Conservation (phyloP, 2,329 filamentous ascomycete genomes). For the Nigrospora sphaerica region DNA sequence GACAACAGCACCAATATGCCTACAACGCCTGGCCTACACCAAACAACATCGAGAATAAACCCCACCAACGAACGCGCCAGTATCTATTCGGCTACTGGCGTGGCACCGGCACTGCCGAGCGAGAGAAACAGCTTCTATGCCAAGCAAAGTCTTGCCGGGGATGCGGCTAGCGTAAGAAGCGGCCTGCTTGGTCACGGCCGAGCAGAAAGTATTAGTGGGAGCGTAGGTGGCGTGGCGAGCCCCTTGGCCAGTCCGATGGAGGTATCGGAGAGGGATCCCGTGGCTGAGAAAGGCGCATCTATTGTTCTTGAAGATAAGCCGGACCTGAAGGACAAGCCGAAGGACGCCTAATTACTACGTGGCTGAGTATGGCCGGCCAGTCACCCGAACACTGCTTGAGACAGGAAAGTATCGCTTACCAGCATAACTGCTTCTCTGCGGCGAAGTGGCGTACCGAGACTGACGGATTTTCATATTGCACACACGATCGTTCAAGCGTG, state of each 20-base stretch:
- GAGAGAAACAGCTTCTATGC: constrained; percentile 81
- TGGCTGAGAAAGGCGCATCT: neutral
- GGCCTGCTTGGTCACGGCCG: constrained; percentile 69
- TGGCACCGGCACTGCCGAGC: constrained; percentile 57
- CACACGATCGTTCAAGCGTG: too few relatives aligned
- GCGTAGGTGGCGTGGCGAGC: constrained; percentile 56
- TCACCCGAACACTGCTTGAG: too few relatives aligned
- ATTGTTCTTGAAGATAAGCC: too few relatives aligned
- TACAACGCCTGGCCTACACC: constrained; percentile 45
- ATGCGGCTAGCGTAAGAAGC: constrained; percentile 73
- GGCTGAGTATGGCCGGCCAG: too few relatives aligned
- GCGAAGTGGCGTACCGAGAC: too few relatives aligned
- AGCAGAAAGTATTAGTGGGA: constrained; percentile 76
- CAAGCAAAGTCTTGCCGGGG: constrained; percentile 48
- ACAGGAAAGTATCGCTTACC: too few relatives aligned
- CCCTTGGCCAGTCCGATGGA: constrained; percentile 54
- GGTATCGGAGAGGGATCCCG: constrained; percentile 22
- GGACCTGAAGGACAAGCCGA: too few relatives aligned
- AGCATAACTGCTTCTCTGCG: too few relatives aligned
- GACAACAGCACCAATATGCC: constrained; percentile 38
- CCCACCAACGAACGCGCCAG: constrained; percentile 60
- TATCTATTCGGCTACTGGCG: constrained; percentile 72
- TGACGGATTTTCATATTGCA: too few relatives aligned
- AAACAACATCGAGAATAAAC: constrained; percentile 29
- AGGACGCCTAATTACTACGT: too few relatives aligned